phyloP scores from a whole-genome alignment of 257 asterid genomes.

The Solanum pinnatisectum region DNA sequence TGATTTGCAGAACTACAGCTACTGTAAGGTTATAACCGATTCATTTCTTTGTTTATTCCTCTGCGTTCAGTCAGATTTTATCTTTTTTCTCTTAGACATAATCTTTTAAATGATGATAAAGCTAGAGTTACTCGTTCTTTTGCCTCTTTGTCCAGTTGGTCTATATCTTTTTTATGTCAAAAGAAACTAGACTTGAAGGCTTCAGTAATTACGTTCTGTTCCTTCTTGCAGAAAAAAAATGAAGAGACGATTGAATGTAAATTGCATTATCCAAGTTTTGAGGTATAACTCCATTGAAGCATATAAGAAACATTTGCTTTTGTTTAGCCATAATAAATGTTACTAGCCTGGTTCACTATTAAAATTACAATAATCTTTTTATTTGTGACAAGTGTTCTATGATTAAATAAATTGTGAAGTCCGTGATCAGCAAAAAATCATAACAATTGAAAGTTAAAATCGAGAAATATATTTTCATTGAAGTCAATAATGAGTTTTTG shows the following conservation, averaged over 20 bases:
- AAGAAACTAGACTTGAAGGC: neutral
- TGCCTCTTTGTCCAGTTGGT: neutral
- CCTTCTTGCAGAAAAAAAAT: conserved; percentile 47
- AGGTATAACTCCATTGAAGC: conserved; percentile 37
- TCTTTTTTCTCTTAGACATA: conserved; percentile 2
- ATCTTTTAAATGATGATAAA: neutral
- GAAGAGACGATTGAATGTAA: conserved; percentile 55
- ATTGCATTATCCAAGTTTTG: conserved; percentile 70
- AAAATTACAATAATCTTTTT: neutral
- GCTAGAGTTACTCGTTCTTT: neutral
- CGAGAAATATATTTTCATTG: neutral
- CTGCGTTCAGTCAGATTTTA: neutral
- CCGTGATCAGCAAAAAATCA: neutral
- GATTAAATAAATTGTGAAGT: neutral
- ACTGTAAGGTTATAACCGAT: conserved; percentile 56
- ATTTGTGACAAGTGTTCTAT: neutral
- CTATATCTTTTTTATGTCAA: neutral
- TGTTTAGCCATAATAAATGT: neutral
- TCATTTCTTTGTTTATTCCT: neutral
- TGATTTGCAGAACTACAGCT: conserved; percentile 77
- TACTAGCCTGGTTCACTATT: neutral
- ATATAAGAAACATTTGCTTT: neutral
- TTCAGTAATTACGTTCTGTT: neutral
- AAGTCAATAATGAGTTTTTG: neutral
- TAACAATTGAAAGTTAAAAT: neutral